Conservation (phyloP, 805 yeast species). For the Pichia scutulata region DNA sequence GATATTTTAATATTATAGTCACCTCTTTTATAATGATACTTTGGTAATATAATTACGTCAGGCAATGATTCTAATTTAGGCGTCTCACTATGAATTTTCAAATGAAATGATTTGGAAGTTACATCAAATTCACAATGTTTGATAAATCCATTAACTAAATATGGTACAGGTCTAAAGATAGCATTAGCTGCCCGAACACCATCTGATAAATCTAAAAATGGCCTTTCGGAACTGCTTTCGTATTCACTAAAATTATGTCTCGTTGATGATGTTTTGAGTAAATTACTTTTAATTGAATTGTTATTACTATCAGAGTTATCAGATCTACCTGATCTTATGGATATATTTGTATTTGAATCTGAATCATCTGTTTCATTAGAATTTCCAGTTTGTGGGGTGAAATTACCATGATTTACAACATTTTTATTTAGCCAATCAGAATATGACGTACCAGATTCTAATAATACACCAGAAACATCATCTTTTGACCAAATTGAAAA, state of each 20-base stretch:
- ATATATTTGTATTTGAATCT: not conserved
- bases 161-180: conserved; percentile 68
- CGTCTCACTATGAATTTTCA: conserved; percentile 32
- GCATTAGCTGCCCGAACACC: conserved; percentile 77
- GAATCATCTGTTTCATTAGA: not conserved
- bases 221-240: conserved; percentile 2
- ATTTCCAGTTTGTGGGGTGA: not conserved
- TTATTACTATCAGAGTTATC: not conserved
- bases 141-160: conserved; percentile 55
- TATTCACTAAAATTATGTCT: conserved; percentile 6
- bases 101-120: conserved; percentile 34
- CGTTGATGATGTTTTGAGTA: not conserved
- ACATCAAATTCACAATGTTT: conserved; percentile 52
- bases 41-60: conserved; percentile 63
- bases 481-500: conserved; percentile 79
- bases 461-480: conserved; percentile 28
- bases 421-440: conserved; percentile 12
- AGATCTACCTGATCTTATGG: not conserved
- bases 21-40: conserved; percentile 55
- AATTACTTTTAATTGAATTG: not conserved
- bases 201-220: conserved; percentile 8
- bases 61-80: conserved; percentile 26
- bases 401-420: not conserved
- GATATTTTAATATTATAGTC: conserved; percentile 43
- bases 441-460: conserved; percentile 2